These are phyloP conservation scores for Rhizopus delemar DNA, from an alignment of 371 early-diverging fungal genomes.

Conservation along the genomic window DNA sequence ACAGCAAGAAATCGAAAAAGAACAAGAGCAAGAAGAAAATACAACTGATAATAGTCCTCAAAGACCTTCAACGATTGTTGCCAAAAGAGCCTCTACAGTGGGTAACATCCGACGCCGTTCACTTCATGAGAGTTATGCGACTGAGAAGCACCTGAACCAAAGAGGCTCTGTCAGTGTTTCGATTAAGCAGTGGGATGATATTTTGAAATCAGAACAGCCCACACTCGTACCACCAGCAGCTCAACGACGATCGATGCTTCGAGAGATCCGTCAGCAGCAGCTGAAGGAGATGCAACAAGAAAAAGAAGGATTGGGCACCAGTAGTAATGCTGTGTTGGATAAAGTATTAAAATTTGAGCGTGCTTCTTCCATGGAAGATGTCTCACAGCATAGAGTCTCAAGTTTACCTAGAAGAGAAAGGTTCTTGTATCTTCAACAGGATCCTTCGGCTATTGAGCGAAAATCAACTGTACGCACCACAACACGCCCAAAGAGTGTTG, in stretches of 20 bases:
- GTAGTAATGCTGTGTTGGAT: slow-evolving; percentile 39
- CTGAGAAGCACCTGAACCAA: slow-evolving; percentile 17
- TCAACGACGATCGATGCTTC: slow-evolving; percentile 26
- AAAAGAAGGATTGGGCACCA: background rate
- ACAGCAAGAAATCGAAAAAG: slow-evolving; percentile 5
- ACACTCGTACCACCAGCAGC: slow-evolving; percentile 16
- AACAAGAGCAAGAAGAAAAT: slow-evolving; percentile 6
- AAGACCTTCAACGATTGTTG: slow-evolving; percentile 27
- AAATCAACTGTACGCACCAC: slow-evolving; percentile 13
- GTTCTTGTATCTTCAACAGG: slow-evolving; percentile 44
- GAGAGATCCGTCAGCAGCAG: slow-evolving; percentile 16
- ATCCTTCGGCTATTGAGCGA: slow-evolving; percentile 38
- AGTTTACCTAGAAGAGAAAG: slow-evolving; percentile 46
- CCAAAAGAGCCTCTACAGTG: slow-evolving; percentile 21
- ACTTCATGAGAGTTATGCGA: slow-evolving; percentile 40
- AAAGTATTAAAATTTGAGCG: slow-evolving; percentile 50
- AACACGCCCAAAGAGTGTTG: slow-evolving; percentile 18
- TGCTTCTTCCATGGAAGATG: slow-evolving; percentile 43
- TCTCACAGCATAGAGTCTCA: slow-evolving; percentile 33
- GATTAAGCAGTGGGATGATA: slow-evolving; percentile 46
- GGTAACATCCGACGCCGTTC: slow-evolving; percentile 35
- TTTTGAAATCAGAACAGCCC: slow-evolving; percentile 26
- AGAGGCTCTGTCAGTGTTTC: slow-evolving; percentile 44
- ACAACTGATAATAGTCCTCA: slow-evolving; percentile 2
- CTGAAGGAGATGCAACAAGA: slow-evolving; percentile 8